Evolutionary conservation across 176 grass and related monocot genomes (phyloP).

Genomic region (Lolium rigidum): DNA sequence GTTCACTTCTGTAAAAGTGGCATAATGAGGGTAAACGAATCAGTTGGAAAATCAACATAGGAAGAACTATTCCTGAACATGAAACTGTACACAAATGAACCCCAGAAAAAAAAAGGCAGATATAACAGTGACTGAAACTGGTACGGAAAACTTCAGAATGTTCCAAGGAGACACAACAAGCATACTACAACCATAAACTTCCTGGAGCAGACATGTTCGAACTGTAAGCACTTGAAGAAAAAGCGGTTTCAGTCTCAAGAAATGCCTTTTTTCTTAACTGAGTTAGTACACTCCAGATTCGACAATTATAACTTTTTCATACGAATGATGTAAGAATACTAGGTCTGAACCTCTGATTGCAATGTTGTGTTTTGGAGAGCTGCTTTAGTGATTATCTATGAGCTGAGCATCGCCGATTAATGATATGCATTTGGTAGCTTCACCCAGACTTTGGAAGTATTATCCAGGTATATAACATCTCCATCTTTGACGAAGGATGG

Average conservation of each 20-base stretch:
- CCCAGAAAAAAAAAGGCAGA: background rate
- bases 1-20: background rate
- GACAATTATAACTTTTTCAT: too few relatives aligned
- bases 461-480: background rate
- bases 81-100: background rate
- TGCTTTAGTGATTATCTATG: too few relatives aligned
- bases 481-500: background rate
- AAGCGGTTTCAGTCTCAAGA: too few relatives aligned
- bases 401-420: too few relatives aligned
- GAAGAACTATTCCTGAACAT: background rate
- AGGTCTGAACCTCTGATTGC: too few relatives aligned
- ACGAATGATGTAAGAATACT: too few relatives aligned
- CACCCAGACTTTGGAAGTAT: background rate
- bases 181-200: background rate
- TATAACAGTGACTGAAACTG: background rate
- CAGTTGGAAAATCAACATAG: background rate
- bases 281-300: too few relatives aligned
- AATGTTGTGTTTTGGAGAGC: too few relatives aligned
- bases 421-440: background rate
- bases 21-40: background rate
- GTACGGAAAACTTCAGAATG: background rate
- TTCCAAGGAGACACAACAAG: background rate
- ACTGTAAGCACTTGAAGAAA: too few relatives aligned
- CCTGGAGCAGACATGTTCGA: background rate
- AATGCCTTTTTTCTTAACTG: too few relatives aligned